Base-by-base conservation (phyloP, 345 rosid species). In the Brassica juncea region DNA sequence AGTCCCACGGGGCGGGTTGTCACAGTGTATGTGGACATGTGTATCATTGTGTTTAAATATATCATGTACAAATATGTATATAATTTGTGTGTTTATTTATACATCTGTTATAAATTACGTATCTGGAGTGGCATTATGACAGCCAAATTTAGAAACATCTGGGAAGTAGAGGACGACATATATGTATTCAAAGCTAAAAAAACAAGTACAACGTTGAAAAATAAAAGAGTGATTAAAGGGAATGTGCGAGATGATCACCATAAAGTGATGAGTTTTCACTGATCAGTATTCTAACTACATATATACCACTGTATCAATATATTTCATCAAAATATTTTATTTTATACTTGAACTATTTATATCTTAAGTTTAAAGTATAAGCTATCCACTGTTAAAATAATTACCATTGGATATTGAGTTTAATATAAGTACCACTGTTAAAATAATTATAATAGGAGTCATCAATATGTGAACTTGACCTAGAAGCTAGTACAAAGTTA, bases 71-170 rank as follows among this genome's bases (percentile, higher is more conserved):
- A 15, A 8, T 25, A 4, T 59, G 5, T 59, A 3, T 60, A 9
- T 60, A 39, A 9, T 60, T 2, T 11, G 21, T 66, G 71, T 72
- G 35, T 72, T 35, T 64, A 19, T 65, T 31, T 57, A 44, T 66
- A n/a, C 49, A 71, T 39, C 67, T 32, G 44, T 25, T 70, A 27
- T 63, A 23, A 49, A 28, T 61, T 62, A 7, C 68, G 60, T 39
- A 68, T 27, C 21, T 75, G 8, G 59, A 27, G 31, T 37, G 47
- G 28, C 44, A 21, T 3, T 67, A 54, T 62, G 58, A 54, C 34
- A 4, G 66, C 72, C 61, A 39, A 71, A 71, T 71, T 57, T 64
- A 54, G 72, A 64, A 71, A 71, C 28, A 58, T 73, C 35, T 67
- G 2, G 60, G 64, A 60, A 66, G 49, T 72, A 39, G n/a, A 66